Conservation (phyloP, 2,329 filamentous ascomycete genomes). For the Chrysosporium keratinophilum region DNA sequence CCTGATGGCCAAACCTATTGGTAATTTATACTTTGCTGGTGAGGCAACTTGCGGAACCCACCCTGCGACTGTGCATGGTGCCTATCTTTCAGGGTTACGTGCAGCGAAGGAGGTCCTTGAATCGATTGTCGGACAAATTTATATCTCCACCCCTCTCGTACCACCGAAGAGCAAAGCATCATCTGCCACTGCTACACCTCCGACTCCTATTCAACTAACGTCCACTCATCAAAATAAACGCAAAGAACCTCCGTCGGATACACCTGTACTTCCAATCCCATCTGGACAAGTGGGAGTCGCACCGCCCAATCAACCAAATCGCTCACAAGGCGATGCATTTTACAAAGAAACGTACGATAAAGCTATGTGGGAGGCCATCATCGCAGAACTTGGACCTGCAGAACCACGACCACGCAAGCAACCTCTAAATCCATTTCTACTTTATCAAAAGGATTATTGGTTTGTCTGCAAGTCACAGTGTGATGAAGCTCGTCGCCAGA, state of each 20-base stretch:
- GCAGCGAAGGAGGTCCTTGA: conserved; percentile 80
- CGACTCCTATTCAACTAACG: conserved; percentile 19
- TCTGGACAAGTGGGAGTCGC: not conserved
- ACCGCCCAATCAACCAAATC: not conserved
- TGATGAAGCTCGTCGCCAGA: conserved; percentile 56
- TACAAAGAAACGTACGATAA: conserved; percentile 46
- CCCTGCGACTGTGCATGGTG: conserved; percentile 92
- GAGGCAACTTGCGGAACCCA: conserved; percentile 95
- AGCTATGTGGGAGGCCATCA: conserved; percentile 47
- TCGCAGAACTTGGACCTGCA: conserved; percentile 58
- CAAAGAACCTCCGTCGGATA: conserved; percentile 14
- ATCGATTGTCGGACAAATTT: conserved; percentile 67
- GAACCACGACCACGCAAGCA: conserved; percentile 62
- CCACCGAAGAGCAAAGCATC: conserved; percentile 45
- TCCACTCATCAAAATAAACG: conserved; percentile 22
- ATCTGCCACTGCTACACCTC: conserved; percentile 20
- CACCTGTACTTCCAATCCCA: not conserved
- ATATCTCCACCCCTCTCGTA: conserved; percentile 65
- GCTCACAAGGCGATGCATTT: conserved; percentile 17
- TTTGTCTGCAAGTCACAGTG: conserved; percentile 52
- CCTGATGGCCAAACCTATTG: conserved; percentile 71
- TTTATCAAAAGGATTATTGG: conserved; percentile 74
- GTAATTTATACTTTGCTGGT: conserved; percentile 87
- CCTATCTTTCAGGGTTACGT: conserved; percentile 84
- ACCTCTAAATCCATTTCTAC: conserved; percentile 73